Percentiles rank a stretch among this genome's conserved stretches.
phyloP scores from a whole-genome alignment of 2,329 filamentous ascomycete genomes.

The Dactylonectria macrodidyma region DNA sequence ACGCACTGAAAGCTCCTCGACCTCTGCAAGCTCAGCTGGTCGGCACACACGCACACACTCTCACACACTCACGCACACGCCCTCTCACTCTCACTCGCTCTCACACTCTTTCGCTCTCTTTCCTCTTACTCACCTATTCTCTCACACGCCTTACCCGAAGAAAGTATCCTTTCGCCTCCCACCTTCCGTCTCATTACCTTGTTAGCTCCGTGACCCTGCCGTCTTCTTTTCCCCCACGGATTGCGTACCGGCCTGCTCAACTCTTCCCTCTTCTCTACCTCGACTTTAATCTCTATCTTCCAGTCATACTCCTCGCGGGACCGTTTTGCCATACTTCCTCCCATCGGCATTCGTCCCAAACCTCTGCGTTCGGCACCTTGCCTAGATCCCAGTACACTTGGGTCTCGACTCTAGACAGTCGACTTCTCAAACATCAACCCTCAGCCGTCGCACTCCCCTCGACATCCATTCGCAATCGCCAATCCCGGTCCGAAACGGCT shows the following conservation, averaged over 20 bases:
- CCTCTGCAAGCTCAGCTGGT: constrained; percentile 32
- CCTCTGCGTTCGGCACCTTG: constrained; percentile 10
- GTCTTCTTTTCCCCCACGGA: constrained; percentile 38
- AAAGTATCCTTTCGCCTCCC: constrained; percentile 48
- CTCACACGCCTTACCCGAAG: constrained; percentile 46
- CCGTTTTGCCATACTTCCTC: constrained; percentile 28
- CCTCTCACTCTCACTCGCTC: constrained; percentile 7
- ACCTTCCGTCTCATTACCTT: constrained; percentile 42
- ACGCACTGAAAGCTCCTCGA: constrained; percentile 30
- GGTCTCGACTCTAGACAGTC: constrained; percentile 26
- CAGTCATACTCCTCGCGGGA: constrained; percentile 33
- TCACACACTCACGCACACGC: constrained; percentile 16
- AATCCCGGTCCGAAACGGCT: constrained; percentile 46
- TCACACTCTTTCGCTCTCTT: constrained; percentile 31
- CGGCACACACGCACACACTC: constrained; percentile 22
- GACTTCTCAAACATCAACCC: constrained; percentile 25
- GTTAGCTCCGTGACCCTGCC: constrained; percentile 39
- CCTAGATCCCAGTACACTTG: constrained; percentile 4
- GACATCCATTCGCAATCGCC: constrained; percentile 35
- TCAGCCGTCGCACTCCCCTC: constrained; percentile 32
- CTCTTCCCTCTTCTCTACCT: constrained; percentile 32
- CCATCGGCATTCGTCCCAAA: constrained; percentile 24
- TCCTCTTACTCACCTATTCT: constrained; percentile 40
- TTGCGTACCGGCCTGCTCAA: constrained; percentile 29
- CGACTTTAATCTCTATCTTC: constrained; percentile 34